phyloP scores from a whole-genome alignment of 331 rosid species.

The Arachis monticola region DNA sequence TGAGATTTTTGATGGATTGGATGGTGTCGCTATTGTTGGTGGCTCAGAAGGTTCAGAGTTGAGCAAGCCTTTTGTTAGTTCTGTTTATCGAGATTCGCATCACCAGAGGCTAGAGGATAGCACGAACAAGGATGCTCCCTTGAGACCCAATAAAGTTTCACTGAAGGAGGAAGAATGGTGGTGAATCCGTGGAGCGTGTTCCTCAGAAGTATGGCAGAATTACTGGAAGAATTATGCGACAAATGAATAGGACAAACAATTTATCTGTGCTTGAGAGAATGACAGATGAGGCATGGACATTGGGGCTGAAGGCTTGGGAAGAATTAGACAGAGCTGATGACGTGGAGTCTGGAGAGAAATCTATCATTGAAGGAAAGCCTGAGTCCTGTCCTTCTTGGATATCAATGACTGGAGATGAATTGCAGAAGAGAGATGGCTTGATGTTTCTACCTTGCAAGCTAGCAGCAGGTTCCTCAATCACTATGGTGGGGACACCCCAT shows the following conservation, averaged over 20 bases:
- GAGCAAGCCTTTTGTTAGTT: conserved; percentile 63
- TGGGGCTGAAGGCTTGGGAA: no score
- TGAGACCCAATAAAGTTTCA: conserved; percentile 75
- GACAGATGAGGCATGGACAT: no score
- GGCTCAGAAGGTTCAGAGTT: conserved; percentile 60
- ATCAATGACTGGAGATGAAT: conserved; percentile 68
- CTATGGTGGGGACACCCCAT: conserved; percentile 90
- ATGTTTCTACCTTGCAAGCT: conserved; percentile 98
- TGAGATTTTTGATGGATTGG: conserved; percentile 59
- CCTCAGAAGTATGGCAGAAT: no score
- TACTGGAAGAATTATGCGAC: no score
- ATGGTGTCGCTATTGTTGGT: conserved; percentile 39
- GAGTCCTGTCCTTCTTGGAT: conserved; percentile 81
- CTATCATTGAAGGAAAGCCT: no score
- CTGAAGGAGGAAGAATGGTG: conserved; percentile 61
- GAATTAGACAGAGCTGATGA: no score
- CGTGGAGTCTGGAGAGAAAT: no score
- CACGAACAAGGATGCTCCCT: conserved; percentile 61
- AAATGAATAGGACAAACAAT: no score
- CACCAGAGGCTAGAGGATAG: conserved; percentile 79
- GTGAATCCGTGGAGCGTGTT: no score
- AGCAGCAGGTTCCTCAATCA: conserved; percentile 95
- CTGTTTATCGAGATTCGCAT: conserved; percentile 77
- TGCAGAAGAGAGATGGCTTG: conserved; percentile 68
- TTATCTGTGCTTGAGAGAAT: no score